Conservation (phyloP, 2,329 filamentous ascomycete genomes). For the Trichoderma oligosporum region DNA sequence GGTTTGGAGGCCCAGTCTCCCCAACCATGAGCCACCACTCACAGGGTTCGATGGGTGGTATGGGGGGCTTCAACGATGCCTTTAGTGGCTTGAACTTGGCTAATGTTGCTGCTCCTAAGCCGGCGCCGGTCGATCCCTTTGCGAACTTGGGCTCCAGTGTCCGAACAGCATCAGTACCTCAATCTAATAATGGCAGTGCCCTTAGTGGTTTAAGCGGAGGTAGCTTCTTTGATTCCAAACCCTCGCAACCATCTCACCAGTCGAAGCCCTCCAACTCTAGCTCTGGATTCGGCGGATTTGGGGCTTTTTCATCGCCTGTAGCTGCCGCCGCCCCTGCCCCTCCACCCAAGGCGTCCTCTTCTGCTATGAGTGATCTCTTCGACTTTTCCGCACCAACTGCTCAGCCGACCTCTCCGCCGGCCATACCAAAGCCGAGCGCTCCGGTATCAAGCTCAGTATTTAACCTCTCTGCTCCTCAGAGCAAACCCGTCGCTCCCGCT, state of each 20-base stretch:
- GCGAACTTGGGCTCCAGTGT: constrained; percentile 49
- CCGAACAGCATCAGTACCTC: constrained; percentile 32
- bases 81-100: constrained; percentile 52
- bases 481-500: constrained; percentile 42
- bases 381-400: constrained; percentile 61
- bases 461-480: constrained; percentile 63
- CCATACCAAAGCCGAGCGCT: constrained; percentile 36
- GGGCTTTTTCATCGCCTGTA: constrained; percentile 52
- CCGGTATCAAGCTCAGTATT: constrained; percentile 64
- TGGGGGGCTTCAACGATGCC: constrained; percentile 71
- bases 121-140: constrained; percentile 51
- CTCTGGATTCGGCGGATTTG: constrained; percentile 64
- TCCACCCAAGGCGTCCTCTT: constrained; percentile 43
- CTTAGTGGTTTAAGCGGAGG: constrained; percentile 63
- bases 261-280: constrained; percentile 53
- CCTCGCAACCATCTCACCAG: constrained; percentile 57
- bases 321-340: constrained; percentile 33
- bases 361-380: constrained; percentile 74
- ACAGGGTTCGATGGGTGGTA: constrained; percentile 51
- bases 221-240: constrained; percentile 75
- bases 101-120: constrained; percentile 42
- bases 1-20: constrained; percentile 65
- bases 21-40: constrained; percentile 49
- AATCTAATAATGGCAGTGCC: constrained; percentile 35
- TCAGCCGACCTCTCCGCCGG: constrained; percentile 44